Evolutionary conservation across 768 basidiomycete genomes (phyloP).

Genomic region (Hypsizygus marmoreus): DNA sequence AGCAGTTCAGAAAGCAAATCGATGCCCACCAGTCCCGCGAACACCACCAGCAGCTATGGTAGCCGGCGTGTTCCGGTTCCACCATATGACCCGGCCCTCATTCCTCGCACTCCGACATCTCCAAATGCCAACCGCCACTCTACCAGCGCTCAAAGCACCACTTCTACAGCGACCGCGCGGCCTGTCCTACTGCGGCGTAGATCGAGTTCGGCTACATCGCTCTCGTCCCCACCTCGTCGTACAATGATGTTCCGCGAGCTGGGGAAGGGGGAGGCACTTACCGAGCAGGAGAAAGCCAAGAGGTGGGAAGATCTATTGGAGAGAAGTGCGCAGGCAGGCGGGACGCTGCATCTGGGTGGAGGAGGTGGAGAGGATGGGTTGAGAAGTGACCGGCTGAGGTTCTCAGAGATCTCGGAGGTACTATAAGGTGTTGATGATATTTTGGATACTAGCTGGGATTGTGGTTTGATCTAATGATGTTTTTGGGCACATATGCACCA

Average conservation of each 20-base stretch:
- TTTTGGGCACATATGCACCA: too few relatives aligned
- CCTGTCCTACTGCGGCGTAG: constrained; percentile 13
- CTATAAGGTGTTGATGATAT: too few relatives aligned
- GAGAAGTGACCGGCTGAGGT: constrained; percentile 17
- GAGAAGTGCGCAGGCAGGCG: constrained; percentile 69
- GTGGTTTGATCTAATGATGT: too few relatives aligned
- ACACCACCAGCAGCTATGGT: not conserved
- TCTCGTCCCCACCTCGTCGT: constrained; percentile 17
- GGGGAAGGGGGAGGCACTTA: constrained; percentile 39
- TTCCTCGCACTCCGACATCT: not conserved
- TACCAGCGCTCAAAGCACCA: constrained; percentile 23
- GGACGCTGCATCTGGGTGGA: constrained; percentile 64
- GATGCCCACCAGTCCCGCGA: constrained; percentile 8
- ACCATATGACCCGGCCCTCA: not conserved
- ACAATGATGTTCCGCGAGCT: constrained; percentile 53
- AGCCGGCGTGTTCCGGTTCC: not conserved
- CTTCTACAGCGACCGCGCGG: constrained; percentile 21
- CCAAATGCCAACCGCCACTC: constrained; percentile 20
- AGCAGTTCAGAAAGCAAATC: constrained; percentile 3
- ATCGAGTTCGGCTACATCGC: constrained; percentile 19
- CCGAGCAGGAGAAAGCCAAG: constrained; percentile 70
- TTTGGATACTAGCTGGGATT: too few relatives aligned
- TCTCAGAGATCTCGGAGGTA: constrained; percentile 17
- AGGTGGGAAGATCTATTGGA: constrained; percentile 72
- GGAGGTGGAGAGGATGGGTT: constrained; percentile 24